Evolutionary conservation across 2,329 filamentous ascomycete genomes (phyloP).

Genomic region (Sclerotinia trifoliorum): DNA sequence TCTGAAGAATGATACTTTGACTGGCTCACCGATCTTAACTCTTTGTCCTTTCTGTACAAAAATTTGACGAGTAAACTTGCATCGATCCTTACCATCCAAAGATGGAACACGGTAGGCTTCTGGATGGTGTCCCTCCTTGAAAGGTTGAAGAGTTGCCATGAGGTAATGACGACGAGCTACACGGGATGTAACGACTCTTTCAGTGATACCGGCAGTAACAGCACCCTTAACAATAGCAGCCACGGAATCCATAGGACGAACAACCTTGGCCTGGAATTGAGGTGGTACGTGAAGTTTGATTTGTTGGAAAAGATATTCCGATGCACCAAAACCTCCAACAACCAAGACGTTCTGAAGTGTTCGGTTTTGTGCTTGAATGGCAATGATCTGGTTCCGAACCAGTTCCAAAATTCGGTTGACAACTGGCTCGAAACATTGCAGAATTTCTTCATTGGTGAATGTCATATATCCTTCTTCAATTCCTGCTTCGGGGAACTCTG

Average conservation of each 20-base stretch:
- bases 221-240: constrained; percentile 98
- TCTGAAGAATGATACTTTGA: constrained; percentile 98
- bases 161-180: constrained; percentile 97
- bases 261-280: constrained; percentile 97
- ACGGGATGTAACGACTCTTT: constrained; percentile 94
- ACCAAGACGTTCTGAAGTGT: constrained; percentile 93
- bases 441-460: constrained; percentile 97
- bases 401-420: constrained; percentile 96
- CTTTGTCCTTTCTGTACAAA: constrained; percentile 98
- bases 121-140: constrained; percentile 98
- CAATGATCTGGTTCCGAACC: constrained; percentile 97
- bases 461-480: constrained; percentile 99
- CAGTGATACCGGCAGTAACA: constrained; percentile 95
- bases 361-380: constrained; percentile 95
- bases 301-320: constrained; percentile 98
- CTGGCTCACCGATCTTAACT: constrained; percentile 98
- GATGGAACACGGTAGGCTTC: constrained; percentile 97
- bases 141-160: constrained; percentile 97
- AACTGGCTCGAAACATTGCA: constrained; percentile 98
- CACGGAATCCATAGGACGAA: constrained; percentile 97
- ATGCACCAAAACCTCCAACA: constrained; percentile 96
- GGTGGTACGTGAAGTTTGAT: constrained; percentile 98
- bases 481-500: constrained; percentile 93
- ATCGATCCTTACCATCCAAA: constrained; percentile 93
- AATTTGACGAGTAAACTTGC: constrained; percentile 97